These are phyloP conservation scores for Microglena sp. DNA, from an alignment of 139 green algal genomes.

Conservation along the genomic window DNA sequence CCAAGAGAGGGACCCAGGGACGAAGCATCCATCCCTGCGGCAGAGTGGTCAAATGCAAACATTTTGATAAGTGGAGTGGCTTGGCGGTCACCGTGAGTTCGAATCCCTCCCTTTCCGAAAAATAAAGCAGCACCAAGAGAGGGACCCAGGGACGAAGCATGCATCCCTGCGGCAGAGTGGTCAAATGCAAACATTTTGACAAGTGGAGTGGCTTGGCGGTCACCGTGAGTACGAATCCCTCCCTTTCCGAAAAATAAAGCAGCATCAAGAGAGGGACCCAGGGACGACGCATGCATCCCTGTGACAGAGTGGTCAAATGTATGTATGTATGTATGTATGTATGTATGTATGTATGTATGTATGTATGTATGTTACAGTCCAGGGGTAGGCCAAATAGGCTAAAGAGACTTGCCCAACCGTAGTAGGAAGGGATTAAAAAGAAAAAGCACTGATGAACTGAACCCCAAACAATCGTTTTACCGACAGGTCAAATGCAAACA, in stretches of 20 bases:
- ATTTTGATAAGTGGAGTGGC: constrained; percentile 4
- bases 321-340: background rate
- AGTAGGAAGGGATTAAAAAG: no score
- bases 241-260: constrained; percentile 6
- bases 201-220: constrained; percentile 5
- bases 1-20: no score
- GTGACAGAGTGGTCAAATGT: background rate
- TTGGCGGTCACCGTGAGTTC: constrained; percentile 3
- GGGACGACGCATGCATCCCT: constrained; percentile 2
- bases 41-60: constrained; percentile 7
- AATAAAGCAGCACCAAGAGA: no score
- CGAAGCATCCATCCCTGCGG: background rate
- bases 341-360: constrained; percentile 6
- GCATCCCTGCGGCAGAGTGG: background rate
- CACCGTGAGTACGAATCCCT: constrained; percentile 5
- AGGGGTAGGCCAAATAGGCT: no score
- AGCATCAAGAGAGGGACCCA: no score
- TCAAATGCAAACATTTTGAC: background rate
- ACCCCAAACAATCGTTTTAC: no score
- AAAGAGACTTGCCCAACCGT: no score
- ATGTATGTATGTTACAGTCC: constrained; percentile 5
- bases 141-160: no score
- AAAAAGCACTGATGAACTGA: no score
- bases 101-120: constrained; percentile 8
- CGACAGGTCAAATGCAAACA: constrained; percentile 3